These are phyloP conservation scores for Neopestalotiopsis clavispora DNA, from an alignment of 2,329 filamentous ascomycete genomes.

Conservation along the genomic window DNA sequence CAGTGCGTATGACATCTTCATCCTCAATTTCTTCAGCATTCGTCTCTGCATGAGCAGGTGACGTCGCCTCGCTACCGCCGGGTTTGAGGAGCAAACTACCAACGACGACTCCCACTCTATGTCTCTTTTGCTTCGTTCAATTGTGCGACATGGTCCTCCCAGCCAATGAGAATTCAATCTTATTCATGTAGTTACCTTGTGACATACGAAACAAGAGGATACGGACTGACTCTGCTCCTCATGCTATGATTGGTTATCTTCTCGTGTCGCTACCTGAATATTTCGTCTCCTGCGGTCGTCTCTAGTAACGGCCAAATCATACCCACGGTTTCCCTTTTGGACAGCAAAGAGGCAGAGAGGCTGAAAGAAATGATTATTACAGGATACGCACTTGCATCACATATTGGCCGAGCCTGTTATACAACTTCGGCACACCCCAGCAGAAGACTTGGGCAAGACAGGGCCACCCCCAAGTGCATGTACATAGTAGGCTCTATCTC, in stretches of 20 bases:
- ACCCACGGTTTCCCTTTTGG: not conserved
- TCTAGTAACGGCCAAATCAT: not conserved
- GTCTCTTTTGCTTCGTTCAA: not conserved
- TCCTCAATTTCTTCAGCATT: slow-evolving; percentile 19
- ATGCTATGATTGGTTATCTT: not conserved
- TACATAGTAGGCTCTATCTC: not conserved
- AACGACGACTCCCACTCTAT: not conserved
- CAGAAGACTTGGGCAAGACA: not conserved
- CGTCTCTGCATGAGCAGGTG: slow-evolving; percentile 5
- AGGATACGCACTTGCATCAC: not conserved
- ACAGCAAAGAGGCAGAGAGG: not conserved
- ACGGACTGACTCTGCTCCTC: not conserved
- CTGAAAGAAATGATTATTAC: not conserved
- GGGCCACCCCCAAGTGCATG: not conserved
- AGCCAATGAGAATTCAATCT: not conserved
- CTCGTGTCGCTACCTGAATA: not conserved
- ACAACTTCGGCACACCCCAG: not conserved
- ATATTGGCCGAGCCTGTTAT: not conserved
- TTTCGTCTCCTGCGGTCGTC: not conserved
- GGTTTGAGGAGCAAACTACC: not conserved
- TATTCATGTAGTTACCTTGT: not conserved
- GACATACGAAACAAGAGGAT: not conserved
- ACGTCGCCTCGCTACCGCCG: not conserved
- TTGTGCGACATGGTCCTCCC: not conserved
- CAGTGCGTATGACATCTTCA: slow-evolving; percentile 14